phyloP scores from a whole-genome alignment of 2,329 filamentous ascomycete species.

The Venturiaceae sp. region DNA sequence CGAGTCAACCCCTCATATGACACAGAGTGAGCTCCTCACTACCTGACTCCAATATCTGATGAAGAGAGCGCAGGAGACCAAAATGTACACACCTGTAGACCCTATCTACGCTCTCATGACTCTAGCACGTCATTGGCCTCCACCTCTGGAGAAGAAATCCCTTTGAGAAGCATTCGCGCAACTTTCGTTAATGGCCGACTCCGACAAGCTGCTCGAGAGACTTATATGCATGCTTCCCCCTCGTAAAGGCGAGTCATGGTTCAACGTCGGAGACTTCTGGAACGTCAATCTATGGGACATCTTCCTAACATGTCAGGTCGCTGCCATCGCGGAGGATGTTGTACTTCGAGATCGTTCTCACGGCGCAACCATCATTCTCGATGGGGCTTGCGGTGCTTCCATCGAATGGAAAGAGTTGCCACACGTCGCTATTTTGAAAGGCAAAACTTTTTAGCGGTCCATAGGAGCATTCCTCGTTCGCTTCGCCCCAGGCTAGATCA shows the following conservation, averaged over 20 bases:
- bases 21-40: background rate
- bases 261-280: background rate
- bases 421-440: background rate
- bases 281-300: background rate
- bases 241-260: background rate
- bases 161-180: conserved; percentile 37
- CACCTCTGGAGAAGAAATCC: background rate
- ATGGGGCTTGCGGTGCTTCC: background rate
- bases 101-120: background rate
- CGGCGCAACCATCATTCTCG: background rate
- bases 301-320: background rate
- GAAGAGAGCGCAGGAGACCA: background rate
- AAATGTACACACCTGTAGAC: background rate
- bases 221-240: conserved; percentile 33
- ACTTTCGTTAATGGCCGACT: conserved; percentile 36
- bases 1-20: background rate
- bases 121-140: background rate
- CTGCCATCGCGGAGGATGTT: background rate
- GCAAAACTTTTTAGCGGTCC: background rate
- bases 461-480: background rate
- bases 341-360: background rate
- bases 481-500: background rate
- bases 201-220: conserved; percentile 34
- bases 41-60: background rate
- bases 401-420: background rate